Base-by-base conservation (phyloP, 306 rosid species). In the Medicago arabica region DNA sequence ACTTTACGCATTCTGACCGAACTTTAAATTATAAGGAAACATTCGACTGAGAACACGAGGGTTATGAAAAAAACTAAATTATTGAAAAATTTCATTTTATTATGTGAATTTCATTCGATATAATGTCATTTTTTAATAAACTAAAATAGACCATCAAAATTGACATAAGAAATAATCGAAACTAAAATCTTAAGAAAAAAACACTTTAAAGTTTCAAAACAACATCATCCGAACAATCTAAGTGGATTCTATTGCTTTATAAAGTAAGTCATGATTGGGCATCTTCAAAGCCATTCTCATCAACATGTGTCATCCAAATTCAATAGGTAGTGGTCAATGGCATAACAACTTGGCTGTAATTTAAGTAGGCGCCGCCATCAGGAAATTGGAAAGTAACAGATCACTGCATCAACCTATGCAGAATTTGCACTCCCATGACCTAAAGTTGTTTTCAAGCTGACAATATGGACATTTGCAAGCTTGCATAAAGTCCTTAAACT, bases 301-400 rank as follows among this genome's bases (percentile, higher is more conserved):
- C 18, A 14, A 15, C 9, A 49, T 14, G 60, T 14, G 25, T 8
- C 21, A 51, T 17, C 19, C 13, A 53, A 65, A 65, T 38, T 75
- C 66, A 13, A n/a, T 39, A 4, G 21, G 44, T 41, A 38, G 31
- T 9, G 40, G 18, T 75, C 64, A 75, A 18, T 76, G 36, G 25
- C 75, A 47, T 6, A 19, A 34, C 76, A 47, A 47, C 10, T 19
- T 31, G 36, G 41, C 21, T 51, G n/a, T 58, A 23, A 4, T 39
- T 9, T 39, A 39, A 60, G 62, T 36, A 58, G 69, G 69, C 69
- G 70, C 62, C 64, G 64, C 39, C 64, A 25, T 58, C 13, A 58
- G 1, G 39, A 58, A 23, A 12, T 12, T 23, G 64, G 38, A 58
- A 23, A 58, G 38, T 23, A 46, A 6, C 8, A 25, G 65, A 59